Conservation (phyloP, 768 basidiomycete genomes). For the Amanita thiersii region DNA sequence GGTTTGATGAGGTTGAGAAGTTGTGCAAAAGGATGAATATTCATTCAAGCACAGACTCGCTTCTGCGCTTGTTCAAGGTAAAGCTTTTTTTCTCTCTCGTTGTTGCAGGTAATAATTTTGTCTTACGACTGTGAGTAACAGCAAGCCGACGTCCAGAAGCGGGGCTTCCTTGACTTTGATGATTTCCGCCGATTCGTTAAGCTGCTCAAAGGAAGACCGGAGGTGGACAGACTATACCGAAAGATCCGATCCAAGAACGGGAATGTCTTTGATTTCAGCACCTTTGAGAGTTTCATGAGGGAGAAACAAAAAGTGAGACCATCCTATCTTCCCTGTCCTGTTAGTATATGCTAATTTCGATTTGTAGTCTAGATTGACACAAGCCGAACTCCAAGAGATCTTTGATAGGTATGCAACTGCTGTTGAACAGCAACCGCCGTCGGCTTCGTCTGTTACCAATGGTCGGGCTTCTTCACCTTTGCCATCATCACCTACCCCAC, state of each 20-base stretch:
- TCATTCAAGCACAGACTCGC: slow-evolving; percentile 42
- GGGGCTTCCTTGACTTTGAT: slow-evolving; percentile 61
- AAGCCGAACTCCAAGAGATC: slow-evolving; percentile 22
- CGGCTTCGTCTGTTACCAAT: too few relatives aligned
- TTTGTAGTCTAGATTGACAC: slow-evolving; percentile 25
- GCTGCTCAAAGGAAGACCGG: slow-evolving; percentile 75
- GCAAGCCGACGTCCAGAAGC: slow-evolving; percentile 53
- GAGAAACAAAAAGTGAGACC: slow-evolving; percentile 31
- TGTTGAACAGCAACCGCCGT: too few relatives aligned
- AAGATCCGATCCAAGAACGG: slow-evolving; percentile 21
- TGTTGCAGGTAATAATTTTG: not conserved
- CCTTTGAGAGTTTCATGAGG: slow-evolving; percentile 38
- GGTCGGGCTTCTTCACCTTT: too few relatives aligned
- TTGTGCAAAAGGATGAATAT: slow-evolving; percentile 68
- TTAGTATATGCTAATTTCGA: not conserved
- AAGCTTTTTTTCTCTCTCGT: slow-evolving; percentile 7
- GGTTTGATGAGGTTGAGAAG: slow-evolving; percentile 64
- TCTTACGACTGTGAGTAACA: slow-evolving; percentile 18
- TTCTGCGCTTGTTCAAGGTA: slow-evolving; percentile 55
- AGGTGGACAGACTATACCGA: slow-evolving; percentile 61
- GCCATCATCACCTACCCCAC: slow-evolving; percentile 5
- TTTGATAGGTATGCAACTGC: slow-evolving; percentile 27
- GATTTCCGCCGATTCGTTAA: slow-evolving; percentile 82
- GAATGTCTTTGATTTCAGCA: slow-evolving; percentile 29
- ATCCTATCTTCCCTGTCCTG: not conserved